Conservation (phyloP, 345 rosid species). For the Firmiana major region DNA sequence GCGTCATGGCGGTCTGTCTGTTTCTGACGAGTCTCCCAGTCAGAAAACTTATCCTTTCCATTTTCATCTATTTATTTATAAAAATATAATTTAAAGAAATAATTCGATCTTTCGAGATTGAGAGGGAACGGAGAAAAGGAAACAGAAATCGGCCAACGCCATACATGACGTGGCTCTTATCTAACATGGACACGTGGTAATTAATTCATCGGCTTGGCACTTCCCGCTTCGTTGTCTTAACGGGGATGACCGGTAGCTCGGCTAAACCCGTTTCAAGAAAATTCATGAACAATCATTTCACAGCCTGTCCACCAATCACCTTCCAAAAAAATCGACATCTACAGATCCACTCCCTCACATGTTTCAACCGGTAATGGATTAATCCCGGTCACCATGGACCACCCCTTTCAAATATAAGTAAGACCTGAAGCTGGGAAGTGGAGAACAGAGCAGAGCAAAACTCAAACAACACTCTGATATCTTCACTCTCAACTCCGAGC, state of each 20-base stretch:
- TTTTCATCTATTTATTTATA: neutral
- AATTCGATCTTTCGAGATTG: neutral
- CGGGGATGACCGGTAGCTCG: neutral
- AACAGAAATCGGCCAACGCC: neutral
- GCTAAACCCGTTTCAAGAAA: neutral
- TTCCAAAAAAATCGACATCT: constrained; percentile 7
- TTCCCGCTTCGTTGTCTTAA: neutral
- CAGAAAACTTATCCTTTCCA: neutral
- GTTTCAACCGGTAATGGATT: constrained; percentile 32
- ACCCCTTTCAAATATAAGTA: constrained; percentile 31
- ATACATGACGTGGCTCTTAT: neutral
- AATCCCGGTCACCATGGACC: constrained; percentile 19
- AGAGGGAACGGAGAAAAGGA: neutral
- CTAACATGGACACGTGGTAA: neutral
- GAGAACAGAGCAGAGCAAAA: constrained; percentile 22
- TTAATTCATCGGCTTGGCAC: no score
- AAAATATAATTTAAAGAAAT: neutral
- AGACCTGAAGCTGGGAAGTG: neutral
- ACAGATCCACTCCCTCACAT: no score
- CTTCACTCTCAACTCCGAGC: neutral
- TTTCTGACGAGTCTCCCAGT: neutral
- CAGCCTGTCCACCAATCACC: neutral
- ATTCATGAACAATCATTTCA: neutral
- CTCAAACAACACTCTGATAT: neutral
- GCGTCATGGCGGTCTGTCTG: neutral